Conservation (phyloP, 164 flowering plant species). For the Liriodendron chinense region DNA sequence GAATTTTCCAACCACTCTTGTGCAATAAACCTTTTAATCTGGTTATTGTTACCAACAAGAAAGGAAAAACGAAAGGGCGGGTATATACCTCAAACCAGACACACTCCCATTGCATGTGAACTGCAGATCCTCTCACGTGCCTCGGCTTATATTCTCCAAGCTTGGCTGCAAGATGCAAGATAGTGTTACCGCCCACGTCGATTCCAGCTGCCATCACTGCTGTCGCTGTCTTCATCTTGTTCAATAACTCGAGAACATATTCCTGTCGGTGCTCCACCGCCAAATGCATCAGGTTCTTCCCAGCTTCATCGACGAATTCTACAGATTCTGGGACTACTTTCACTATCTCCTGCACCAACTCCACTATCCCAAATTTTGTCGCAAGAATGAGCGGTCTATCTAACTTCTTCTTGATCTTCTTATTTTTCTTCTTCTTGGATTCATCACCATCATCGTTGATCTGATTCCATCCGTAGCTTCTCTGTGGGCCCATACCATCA, state of each 20-base stretch:
- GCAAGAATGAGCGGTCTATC: constrained; percentile 1
- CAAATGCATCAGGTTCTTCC: neutral
- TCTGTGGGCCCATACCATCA: neutral
- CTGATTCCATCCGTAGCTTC: neutral
- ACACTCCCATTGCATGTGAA: constrained; percentile 5
- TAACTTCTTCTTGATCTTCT: neutral
- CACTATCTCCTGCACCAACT: neutral
- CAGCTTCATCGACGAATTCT: constrained; percentile 1
- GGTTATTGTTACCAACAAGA: too few relatives aligned
- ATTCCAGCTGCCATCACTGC: neutral
- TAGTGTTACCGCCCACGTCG: neutral
- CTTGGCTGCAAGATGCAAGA: constrained; percentile 1
- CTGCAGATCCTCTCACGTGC: neutral
- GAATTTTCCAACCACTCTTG: too few relatives aligned
- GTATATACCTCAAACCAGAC: neutral
- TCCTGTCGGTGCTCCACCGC: neutral
- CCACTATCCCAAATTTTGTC: too few relatives aligned
- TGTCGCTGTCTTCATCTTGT: neutral
- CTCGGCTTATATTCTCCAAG: neutral
- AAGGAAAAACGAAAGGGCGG: too few relatives aligned
- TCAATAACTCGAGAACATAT: neutral
- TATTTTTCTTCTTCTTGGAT: too few relatives aligned
- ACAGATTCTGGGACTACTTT: constrained; percentile 4
- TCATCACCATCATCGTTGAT: too few relatives aligned
- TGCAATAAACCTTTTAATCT: too few relatives aligned